Evolutionary conservation across 345 rosid species (phyloP).

Genomic region (Clarkia xantiana): DNA sequence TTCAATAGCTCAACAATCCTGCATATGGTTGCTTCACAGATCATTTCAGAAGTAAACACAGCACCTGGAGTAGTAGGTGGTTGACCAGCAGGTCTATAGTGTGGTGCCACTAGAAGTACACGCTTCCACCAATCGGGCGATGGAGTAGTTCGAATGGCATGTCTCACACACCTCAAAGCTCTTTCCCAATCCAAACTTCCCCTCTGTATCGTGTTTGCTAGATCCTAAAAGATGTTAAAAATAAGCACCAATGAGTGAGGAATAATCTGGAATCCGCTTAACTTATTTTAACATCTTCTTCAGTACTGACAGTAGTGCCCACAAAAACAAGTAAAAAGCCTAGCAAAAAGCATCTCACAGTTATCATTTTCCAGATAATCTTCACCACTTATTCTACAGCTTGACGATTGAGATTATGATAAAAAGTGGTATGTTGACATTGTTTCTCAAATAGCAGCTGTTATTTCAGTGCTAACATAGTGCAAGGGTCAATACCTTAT

Average conservation of each 20-base stretch:
- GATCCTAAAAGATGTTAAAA: slow-evolving; percentile 40
- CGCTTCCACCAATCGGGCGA: slow-evolving; percentile 99
- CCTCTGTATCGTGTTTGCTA: slow-evolving; percentile 72
- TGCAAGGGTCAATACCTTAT: too few relatives aligned
- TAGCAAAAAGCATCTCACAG: too few relatives aligned
- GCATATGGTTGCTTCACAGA: slow-evolving; percentile 82
- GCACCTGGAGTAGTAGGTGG: slow-evolving; percentile 87
- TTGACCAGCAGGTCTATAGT: slow-evolving; percentile 57
- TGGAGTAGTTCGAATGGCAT: slow-evolving; percentile 92
- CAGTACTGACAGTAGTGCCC: too few relatives aligned
- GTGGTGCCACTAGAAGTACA: slow-evolving; percentile 85
- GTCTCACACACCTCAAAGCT: slow-evolving; percentile 91
- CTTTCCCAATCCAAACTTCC: slow-evolving; percentile 99
- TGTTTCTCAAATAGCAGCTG: too few relatives aligned
- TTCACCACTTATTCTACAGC: too few relatives aligned
- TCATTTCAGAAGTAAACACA: slow-evolving; percentile 85
- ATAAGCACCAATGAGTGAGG: background rate
- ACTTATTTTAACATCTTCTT: too few relatives aligned
- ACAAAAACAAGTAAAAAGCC: too few relatives aligned
- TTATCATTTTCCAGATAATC: too few relatives aligned
- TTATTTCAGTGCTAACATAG: too few relatives aligned
- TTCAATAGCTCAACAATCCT: slow-evolving; percentile 87
- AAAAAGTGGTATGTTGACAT: too few relatives aligned
- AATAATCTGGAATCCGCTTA: too few relatives aligned
- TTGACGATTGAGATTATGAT: too few relatives aligned